These are phyloP conservation scores for Lepidopterella palustris DNA, from an alignment of 495 filamentous ascomycete genomes.

Conservation along the genomic window DNA sequence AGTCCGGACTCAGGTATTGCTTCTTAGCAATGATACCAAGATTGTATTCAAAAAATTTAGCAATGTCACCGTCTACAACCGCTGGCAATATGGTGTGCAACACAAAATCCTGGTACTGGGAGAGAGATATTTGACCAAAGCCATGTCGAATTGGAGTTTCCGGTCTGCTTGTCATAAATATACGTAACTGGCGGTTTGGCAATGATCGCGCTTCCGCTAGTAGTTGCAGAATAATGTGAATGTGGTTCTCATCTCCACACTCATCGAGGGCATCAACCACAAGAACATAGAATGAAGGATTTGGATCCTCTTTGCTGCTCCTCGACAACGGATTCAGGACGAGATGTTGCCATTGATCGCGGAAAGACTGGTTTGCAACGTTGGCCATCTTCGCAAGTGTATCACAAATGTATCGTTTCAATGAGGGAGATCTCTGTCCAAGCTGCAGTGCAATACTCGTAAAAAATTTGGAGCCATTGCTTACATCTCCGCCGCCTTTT, in stretches of 20 bases:
- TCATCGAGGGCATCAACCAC: conserved; percentile 37
- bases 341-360: conserved; percentile 3
- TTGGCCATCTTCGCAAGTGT: not conserved
- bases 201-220: conserved; percentile 29
- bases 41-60: not conserved
- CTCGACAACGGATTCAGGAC: conserved; percentile 1
- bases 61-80: conserved; percentile 18
- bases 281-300: conserved; percentile 6
- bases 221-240: conserved; percentile 26
- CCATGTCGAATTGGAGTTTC: conserved; percentile 28
- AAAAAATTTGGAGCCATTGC: conserved; percentile 17
- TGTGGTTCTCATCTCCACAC: conserved; percentile 26
- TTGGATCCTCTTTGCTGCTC: not conserved
- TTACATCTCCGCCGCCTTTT: conserved; percentile 12
- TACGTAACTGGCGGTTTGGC: too few relatives aligned
- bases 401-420: not conserved
- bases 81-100: conserved; percentile 31
- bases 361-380: conserved; percentile 6
- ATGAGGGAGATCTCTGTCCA: not conserved
- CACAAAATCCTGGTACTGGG: conserved; percentile 17
- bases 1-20: conserved; percentile 20
- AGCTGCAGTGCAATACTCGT: conserved; percentile 20
- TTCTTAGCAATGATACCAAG: not conserved
- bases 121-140: conserved; percentile 13
- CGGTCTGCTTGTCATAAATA: conserved; percentile 37